Percentiles rank a stretch among this genome's conserved stretches.
phyloP scores from a whole-genome alignment of 768 basidiomycete species.

The Pleurotus tuoliensis region DNA sequence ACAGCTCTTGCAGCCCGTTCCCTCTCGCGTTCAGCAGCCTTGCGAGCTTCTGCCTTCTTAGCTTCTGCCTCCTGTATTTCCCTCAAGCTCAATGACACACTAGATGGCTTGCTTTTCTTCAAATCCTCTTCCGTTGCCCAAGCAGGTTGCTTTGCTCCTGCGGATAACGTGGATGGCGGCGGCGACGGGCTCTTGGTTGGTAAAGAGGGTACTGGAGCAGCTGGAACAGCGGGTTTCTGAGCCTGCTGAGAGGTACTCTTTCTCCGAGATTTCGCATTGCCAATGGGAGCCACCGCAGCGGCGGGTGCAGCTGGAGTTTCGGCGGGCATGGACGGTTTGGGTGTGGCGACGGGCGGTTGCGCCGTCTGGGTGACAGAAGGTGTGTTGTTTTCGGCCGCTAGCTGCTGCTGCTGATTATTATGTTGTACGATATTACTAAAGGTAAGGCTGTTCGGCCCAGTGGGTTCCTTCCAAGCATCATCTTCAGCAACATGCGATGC shows the following conservation, averaged over 20 bases:
- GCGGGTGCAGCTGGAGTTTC: constrained; percentile 15
- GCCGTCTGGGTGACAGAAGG: background rate
- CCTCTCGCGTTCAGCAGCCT: constrained; percentile 67
- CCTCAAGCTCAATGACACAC: constrained; percentile 63
- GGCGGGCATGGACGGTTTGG: background rate
- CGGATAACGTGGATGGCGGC: constrained; percentile 15
- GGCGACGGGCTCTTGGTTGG: constrained; percentile 17
- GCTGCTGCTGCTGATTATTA: constrained; percentile 45
- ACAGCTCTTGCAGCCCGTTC: constrained; percentile 55
- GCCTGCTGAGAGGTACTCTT: constrained; percentile 14
- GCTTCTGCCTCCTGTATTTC: constrained; percentile 96
- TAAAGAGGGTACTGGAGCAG: constrained; percentile 14
- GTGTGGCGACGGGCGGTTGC: constrained; percentile 5
- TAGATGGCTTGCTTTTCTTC: constrained; percentile 45
- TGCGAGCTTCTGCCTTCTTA: constrained; percentile 74
- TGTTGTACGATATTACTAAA: constrained; percentile 58
- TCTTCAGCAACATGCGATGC: constrained; percentile 43
- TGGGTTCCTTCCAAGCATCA: constrained; percentile 41
- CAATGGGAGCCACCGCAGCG: background rate
- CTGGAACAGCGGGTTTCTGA: constrained; percentile 12
- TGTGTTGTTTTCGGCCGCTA: constrained; percentile 7
- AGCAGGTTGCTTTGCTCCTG: constrained; percentile 25
- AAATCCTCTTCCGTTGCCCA: constrained; percentile 72
- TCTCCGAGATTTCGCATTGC: constrained; percentile 13
- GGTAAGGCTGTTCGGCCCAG: constrained; percentile 48